phyloP scores from a whole-genome alignment of 148 eudicot genomes.

The Rhododendron ferrugineum region DNA sequence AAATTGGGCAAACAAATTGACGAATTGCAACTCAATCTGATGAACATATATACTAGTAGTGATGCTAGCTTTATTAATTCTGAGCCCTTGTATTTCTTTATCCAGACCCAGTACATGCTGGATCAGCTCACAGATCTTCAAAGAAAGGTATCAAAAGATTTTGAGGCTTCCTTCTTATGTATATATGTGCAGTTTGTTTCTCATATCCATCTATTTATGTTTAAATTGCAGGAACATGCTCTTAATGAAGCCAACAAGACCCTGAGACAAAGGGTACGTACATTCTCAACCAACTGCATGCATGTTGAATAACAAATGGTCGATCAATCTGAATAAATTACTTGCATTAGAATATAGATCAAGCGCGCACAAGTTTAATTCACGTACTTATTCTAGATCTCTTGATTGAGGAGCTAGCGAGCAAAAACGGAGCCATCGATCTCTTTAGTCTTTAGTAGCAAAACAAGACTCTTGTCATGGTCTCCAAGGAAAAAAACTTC shows the following conservation, averaged over 20 bases:
- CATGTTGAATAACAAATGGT: neutral
- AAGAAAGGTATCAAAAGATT: constrained; percentile 44
- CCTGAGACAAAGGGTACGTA: constrained; percentile 66
- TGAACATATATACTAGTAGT: neutral
- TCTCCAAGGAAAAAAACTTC: neutral
- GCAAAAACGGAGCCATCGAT: neutral
- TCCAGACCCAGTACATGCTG: constrained; percentile 82
- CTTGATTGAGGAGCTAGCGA: neutral
- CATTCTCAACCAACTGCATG: neutral
- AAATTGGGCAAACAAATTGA: no score
- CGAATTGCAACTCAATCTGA: neutral
- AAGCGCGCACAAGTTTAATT: neutral
- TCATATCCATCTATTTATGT: neutral
- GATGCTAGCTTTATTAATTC: neutral
- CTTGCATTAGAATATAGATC: neutral
- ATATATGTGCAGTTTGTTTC: neutral
- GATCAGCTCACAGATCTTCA: constrained; percentile 81
- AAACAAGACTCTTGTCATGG: neutral
- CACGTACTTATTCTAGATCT: neutral
- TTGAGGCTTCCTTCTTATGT: neutral
- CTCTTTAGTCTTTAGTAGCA: neutral
- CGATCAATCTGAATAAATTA: no score
- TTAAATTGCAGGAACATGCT: constrained; percentile 54
- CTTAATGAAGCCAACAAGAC: constrained; percentile 76
- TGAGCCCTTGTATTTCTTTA: neutral